phyloP scores from a whole-genome alignment of 345 rosid genomes.

The Moricandia arvensis region DNA sequence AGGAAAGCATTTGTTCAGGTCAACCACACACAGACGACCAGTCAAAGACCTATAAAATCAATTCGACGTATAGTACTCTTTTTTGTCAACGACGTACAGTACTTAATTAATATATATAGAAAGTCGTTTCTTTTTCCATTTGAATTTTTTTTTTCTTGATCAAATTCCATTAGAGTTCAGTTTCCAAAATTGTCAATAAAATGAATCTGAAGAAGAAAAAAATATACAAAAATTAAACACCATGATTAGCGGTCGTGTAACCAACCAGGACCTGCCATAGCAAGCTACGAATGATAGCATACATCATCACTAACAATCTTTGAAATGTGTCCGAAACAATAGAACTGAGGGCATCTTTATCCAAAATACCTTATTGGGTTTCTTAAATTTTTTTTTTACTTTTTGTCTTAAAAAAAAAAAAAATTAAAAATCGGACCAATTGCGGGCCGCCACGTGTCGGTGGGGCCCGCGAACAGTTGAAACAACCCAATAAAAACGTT shows the following conservation, averaged over 20 bases:
- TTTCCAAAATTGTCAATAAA: too few relatives aligned
- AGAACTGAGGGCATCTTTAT: too few relatives aligned
- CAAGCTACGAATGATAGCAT: neutral
- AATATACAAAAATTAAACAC: neutral
- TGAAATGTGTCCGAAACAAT: neutral
- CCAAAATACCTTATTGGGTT: too few relatives aligned
- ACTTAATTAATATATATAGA: neutral
- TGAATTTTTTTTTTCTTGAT: too few relatives aligned
- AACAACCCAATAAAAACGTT: too few relatives aligned
- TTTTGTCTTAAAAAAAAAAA: too few relatives aligned
- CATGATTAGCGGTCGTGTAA: neutral
- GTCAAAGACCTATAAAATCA: conserved; percentile 17
- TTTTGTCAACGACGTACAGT: too few relatives aligned
- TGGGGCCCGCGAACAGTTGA: too few relatives aligned
- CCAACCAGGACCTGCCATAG: neutral
- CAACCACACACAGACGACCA: conserved; percentile 30
- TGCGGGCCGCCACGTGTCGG: too few relatives aligned
- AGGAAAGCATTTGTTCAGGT: conserved; percentile 32
- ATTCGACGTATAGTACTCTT: neutral
- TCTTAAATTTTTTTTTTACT: too few relatives aligned
- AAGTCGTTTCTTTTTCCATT: neutral
- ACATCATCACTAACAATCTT: neutral
- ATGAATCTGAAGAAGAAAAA: neutral
- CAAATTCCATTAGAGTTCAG: too few relatives aligned
- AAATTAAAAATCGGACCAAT: too few relatives aligned